Conservation (phyloP, 768 basidiomycete species). For the Arthromyces matolae region DNA sequence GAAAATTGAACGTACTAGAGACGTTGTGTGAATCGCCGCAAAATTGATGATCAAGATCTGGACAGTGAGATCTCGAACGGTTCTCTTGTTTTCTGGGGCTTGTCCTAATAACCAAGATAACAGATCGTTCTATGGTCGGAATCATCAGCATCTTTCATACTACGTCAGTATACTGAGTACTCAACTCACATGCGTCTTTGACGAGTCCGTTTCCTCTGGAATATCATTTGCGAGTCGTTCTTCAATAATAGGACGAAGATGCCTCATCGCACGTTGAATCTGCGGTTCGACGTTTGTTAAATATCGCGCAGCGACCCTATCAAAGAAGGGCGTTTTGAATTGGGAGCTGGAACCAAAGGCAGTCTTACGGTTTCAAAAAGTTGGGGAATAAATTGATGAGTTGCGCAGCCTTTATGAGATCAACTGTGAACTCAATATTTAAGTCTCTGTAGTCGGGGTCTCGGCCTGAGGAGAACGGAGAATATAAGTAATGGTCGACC, state of each 20-base stretch:
- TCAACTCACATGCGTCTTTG: conserved; percentile 29
- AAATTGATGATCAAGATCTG: conserved; percentile 25
- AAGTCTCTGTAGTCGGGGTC: conserved; percentile 36
- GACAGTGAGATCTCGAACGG: conserved; percentile 16
- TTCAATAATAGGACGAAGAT: conserved; percentile 29
- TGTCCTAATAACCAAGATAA: conserved; percentile 26
- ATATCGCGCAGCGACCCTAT: too few relatives aligned
- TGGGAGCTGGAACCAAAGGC: conserved; percentile 8
- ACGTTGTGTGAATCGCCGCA: conserved; percentile 27
- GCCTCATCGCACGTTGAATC: too few relatives aligned
- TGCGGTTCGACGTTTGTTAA: too few relatives aligned
- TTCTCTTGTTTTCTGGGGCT: conserved; percentile 19
- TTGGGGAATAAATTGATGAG: conserved; percentile 36
- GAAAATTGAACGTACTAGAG: conserved; percentile 13
- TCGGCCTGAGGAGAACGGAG: conserved; percentile 34
- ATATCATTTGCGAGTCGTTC: conserved; percentile 26
- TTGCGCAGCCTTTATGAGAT: conserved; percentile 27
- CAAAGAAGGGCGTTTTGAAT: conserved; percentile 20
- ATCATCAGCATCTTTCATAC: too few relatives aligned
- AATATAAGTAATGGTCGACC: background rate
- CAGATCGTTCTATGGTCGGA: conserved; percentile 28
- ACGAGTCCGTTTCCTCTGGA: conserved; percentile 31
- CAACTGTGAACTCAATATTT: conserved; percentile 31
- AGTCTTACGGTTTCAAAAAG: conserved; percentile 40
- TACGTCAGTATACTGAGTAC: too few relatives aligned